phyloP scores from a whole-genome alignment of 2,329 filamentous ascomycete species.

The Remersonia thermophila region DNA sequence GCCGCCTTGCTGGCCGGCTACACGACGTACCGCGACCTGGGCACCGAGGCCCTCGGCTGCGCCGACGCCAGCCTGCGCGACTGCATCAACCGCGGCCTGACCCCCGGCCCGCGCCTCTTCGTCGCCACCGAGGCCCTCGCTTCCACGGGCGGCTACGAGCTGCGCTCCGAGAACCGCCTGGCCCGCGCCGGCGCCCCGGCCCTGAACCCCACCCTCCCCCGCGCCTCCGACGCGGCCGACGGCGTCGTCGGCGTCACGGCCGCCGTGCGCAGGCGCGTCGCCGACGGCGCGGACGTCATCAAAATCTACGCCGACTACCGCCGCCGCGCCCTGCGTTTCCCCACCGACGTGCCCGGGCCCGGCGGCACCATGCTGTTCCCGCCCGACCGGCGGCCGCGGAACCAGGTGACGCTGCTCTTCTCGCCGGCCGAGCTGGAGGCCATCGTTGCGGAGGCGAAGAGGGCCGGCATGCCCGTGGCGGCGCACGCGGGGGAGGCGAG shows the following conservation, averaged over 20 bases:
- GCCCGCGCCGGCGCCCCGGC: conserved; percentile 12
- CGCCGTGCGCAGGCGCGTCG: conserved; percentile 34
- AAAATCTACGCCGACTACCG: conserved; percentile 41
- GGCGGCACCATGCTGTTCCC: conserved; percentile 22
- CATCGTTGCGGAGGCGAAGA: conserved; percentile 34
- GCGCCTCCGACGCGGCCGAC: conserved; percentile 33
- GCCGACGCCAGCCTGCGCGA: conserved; percentile 40
- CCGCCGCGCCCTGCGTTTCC: conserved; percentile 31
- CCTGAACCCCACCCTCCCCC: conserved; percentile 20
- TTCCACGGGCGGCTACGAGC: conserved; percentile 36
- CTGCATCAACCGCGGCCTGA: conserved; percentile 40
- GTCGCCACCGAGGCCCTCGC: conserved; percentile 41
- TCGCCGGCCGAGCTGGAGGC: conserved; percentile 36
- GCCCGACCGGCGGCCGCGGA: conserved; percentile 22
- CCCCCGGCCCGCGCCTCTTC: conserved; percentile 42
- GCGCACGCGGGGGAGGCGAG: conserved; percentile 31
- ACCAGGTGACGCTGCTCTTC: conserved; percentile 33
- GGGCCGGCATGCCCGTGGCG: conserved; percentile 29
- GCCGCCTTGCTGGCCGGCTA: conserved; percentile 43
- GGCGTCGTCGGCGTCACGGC: conserved; percentile 32
- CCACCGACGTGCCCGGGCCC: conserved; percentile 17
- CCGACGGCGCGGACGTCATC: conserved; percentile 37
- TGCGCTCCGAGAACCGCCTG: conserved; percentile 33
- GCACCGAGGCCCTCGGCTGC: conserved; percentile 38
- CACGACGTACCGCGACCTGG: conserved; percentile 46